Base-by-base conservation (phyloP, 2,329 filamentous ascomycete genomes). In the Dactylellina sp. region DNA sequence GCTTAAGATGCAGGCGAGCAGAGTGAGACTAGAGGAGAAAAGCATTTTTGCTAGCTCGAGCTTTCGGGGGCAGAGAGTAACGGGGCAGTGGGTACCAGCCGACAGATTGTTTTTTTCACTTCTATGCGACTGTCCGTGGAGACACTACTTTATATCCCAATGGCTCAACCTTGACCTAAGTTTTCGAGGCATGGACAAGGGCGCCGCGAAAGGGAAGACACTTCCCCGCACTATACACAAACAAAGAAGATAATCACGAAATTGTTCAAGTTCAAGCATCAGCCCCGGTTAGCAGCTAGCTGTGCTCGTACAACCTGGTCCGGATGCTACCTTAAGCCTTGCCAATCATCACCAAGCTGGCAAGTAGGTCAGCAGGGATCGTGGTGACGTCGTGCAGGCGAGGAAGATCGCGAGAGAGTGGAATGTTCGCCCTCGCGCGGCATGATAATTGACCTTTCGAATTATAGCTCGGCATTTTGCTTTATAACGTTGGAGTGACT, bases 291-390 rank as follows among this genome's bases (percentile, higher is more conserved):
- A 44, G 44, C 42, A 49, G 47, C 40, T 53, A 35, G 12, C 22
- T 25, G 57, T 59, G 32, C 20, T 50, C 25, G 42, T 60, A 52
- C 39, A 63, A 65, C 62, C 62, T 57, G 12, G 64, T 44, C 53
- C 56, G 22, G 35, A 62, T 70, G 64, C 56, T 70, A 70, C 64
- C 47, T n/a, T n/a, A n/a, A n/a, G n/a, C n/a, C n/a, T 62, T 70
- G 40, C 64, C 64, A 70, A 49, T 47, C 52, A 59, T 32, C 35
- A 59, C 32, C 44, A 14, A 28, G 22, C 35, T 39, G 6, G 37
- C 14, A 16, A 14, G 47, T 46, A 42, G 49, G 40, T 47, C 39
- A 59, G 49, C 56, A 47, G 53, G 32, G 32, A 55, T 39, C 49
- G 1, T 39, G 16, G 64, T 70, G 64, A 70, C 64, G 64, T 70